A percentile compares a stretch with the other conserved stretches of the same genome.
Conservation (phyloP, 2,329 filamentous ascomycete genomes). For the Fusarium nygamai region DNA sequence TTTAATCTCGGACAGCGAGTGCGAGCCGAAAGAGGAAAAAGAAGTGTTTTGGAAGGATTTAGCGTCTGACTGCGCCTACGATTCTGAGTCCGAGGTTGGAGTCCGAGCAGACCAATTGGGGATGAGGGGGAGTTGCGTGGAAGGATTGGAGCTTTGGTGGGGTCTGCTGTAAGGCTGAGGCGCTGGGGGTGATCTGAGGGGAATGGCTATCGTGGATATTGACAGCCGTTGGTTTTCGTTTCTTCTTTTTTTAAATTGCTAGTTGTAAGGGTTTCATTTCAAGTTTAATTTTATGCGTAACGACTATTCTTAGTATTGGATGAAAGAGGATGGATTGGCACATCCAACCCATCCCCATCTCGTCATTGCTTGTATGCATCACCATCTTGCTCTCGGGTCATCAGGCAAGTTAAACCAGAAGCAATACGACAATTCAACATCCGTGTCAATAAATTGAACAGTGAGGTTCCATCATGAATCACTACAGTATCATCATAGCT, state of each 20-base stretch:
- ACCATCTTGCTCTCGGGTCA: not conserved
- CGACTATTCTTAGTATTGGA: rapidly evolving
- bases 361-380: too few relatives aligned
- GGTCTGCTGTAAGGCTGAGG: conserved; percentile 16
- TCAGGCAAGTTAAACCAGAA: too few relatives aligned
- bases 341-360: too few relatives aligned
- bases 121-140: not conserved
- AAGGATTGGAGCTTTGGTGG: not conserved
- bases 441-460: rapidly evolving
- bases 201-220: not conserved
- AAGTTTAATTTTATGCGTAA: not conserved
- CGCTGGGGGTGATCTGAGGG: not conserved
- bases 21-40: not conserved
- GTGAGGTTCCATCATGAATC: not conserved
- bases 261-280: rapidly evolving
- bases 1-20: conserved; percentile 28
- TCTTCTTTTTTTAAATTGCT: not conserved
- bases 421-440: too few relatives aligned
- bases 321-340: rapidly evolving
- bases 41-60: not conserved
- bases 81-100: conserved; percentile 25
- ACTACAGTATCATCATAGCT: not conserved
- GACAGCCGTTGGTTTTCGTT: not conserved
- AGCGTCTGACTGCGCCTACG: not conserved
- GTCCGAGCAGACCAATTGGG: conserved; percentile 36